Evolutionary conservation across 169 alveolate genomes (phyloP).

Genomic region (Plasmodium fragile): DNA sequence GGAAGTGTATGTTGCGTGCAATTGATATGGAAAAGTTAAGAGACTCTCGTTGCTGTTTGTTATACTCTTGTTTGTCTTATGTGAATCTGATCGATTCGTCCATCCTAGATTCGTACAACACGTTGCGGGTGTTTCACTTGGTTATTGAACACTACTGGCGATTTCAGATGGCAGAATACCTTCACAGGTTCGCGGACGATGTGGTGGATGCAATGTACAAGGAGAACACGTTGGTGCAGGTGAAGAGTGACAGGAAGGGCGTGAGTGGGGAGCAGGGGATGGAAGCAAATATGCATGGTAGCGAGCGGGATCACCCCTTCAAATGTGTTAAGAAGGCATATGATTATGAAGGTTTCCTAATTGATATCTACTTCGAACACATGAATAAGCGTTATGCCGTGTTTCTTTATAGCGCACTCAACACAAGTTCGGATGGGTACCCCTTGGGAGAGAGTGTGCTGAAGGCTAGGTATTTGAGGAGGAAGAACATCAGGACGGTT

Average conservation of each 20-base stretch:
- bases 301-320: neutral
- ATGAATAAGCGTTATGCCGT: slow-evolving; percentile 32
- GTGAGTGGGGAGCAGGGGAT: neutral
- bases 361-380: slow-evolving; percentile 67
- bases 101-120: slow-evolving; percentile 54
- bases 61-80: slow-evolving; percentile 57
- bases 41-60: slow-evolving; percentile 58
- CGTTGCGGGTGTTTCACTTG: slow-evolving; percentile 49
- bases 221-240: slow-evolving; percentile 9
- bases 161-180: slow-evolving; percentile 22
- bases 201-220: slow-evolving; percentile 11
- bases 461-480: slow-evolving; percentile 45
- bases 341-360: slow-evolving; percentile 74
- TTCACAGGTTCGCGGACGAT: slow-evolving; percentile 48
- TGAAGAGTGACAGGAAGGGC: neutral
- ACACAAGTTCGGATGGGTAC: slow-evolving; percentile 50
- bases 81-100: slow-evolving; percentile 58
- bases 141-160: slow-evolving; percentile 45
- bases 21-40: slow-evolving; percentile 46
- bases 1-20: slow-evolving; percentile 52
- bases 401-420: slow-evolving; percentile 50
- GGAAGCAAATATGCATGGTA: neutral
- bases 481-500: slow-evolving; percentile 15
- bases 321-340: slow-evolving; percentile 27
- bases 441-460: slow-evolving; percentile 70